Conservation (phyloP, 169 alveolate genomes). For the Eimeria acervulina region DNA sequence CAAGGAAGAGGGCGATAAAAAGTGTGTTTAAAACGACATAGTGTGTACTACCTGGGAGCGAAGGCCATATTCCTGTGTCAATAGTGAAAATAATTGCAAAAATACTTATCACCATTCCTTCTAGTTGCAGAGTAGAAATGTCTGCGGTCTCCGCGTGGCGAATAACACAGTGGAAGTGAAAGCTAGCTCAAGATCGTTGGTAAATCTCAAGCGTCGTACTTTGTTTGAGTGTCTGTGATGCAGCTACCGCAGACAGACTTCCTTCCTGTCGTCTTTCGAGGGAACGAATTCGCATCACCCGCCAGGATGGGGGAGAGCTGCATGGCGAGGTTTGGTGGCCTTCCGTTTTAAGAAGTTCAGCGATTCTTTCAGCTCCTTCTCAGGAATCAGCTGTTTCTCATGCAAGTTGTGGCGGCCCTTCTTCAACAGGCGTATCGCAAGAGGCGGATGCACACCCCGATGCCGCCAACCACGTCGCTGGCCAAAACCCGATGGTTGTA, state of each 20-base stretch:
- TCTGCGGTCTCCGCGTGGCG: background rate
- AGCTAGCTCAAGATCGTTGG: background rate
- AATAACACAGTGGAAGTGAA: background rate
- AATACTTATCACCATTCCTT: too few relatives aligned
- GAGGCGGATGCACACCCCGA: background rate
- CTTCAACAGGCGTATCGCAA: background rate
- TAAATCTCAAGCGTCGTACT: background rate
- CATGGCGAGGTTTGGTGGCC: slow-evolving; percentile 63
- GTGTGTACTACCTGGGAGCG: too few relatives aligned
- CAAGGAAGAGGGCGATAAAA: too few relatives aligned
- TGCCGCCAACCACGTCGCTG: background rate
- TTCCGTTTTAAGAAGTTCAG: background rate
- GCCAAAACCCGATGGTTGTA: slow-evolving; percentile 65
- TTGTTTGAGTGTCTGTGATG: background rate
- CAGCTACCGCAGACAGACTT: slow-evolving; percentile 22
- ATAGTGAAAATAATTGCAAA: too few relatives aligned
- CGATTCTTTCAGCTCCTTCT: background rate
- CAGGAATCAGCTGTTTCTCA: too few relatives aligned
- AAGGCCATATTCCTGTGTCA: too few relatives aligned
- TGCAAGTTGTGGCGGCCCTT: background rate
- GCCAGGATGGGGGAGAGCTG: slow-evolving; percentile 53
- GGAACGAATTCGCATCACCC: background rate
- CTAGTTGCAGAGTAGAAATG: too few relatives aligned
- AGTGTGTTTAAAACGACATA: too few relatives aligned
- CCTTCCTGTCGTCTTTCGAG: background rate